phyloP scores from a whole-genome alignment of 106 monocot genomes.

The Triglochin maritima region DNA sequence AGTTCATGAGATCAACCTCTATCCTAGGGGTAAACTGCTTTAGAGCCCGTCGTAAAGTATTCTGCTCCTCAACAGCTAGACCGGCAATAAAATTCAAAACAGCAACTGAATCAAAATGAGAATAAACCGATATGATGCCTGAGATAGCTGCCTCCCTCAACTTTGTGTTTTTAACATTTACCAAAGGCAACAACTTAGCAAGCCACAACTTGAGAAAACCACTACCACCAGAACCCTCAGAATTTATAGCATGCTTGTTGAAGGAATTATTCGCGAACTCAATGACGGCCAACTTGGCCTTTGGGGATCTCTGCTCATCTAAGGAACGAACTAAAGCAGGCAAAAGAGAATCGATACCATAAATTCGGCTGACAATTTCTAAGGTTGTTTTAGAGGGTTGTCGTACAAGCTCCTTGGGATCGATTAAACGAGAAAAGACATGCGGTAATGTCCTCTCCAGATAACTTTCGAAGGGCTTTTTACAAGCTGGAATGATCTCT shows the following conservation, averaged over 20 bases:
- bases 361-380: slow-evolving; percentile 73
- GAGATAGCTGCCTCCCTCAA: slow-evolving; percentile 88
- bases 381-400: slow-evolving; percentile 62
- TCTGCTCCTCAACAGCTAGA: slow-evolving; percentile 83
- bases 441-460: slow-evolving; percentile 82
- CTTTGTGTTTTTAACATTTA: slow-evolving; percentile 89
- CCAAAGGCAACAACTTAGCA: slow-evolving; percentile 77
- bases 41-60: slow-evolving; percentile 70
- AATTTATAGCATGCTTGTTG: slow-evolving; percentile 61
- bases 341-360: slow-evolving; percentile 72
- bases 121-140: slow-evolving; percentile 87
- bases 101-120: slow-evolving; percentile 79
- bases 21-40: slow-evolving; percentile 97
- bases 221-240: slow-evolving; percentile 60
- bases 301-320: slow-evolving; percentile 98
- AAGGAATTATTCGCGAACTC: slow-evolving; percentile 96
- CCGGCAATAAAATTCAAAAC: slow-evolving; percentile 89
- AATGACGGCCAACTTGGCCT: slow-evolving; percentile 94
- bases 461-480: slow-evolving; percentile 94
- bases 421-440: slow-evolving; percentile 97
- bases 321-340: slow-evolving; percentile 88
- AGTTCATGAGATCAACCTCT: slow-evolving; percentile 93
- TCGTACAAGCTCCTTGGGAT: slow-evolving; percentile 92
- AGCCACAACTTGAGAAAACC: slow-evolving; percentile 98
- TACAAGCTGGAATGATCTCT: slow-evolving; percentile 93